Percentiles rank a stretch among this genome's conserved stretches.
These are phyloP conservation scores for Suillus placidus DNA, from an alignment of 768 basidiomycete species.

Conservation along the genomic window DNA sequence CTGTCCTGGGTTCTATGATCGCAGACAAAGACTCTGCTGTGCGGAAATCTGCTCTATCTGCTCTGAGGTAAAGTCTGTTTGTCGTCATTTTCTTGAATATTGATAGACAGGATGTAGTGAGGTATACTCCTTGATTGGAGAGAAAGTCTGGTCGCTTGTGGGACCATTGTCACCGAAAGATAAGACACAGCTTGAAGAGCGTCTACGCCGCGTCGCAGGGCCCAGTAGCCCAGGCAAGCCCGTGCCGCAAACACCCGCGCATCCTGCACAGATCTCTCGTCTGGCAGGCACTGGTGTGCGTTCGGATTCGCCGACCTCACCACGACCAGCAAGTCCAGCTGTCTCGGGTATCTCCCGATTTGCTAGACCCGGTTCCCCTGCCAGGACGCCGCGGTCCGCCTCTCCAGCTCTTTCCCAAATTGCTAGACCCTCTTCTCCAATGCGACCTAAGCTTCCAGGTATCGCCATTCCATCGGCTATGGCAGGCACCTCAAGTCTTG, in stretches of 20 bases:
- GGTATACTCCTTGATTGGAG: slow-evolving; percentile 80
- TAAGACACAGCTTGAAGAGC: slow-evolving; percentile 90
- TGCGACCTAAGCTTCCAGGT: slow-evolving; percentile 47
- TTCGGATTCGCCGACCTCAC: slow-evolving; percentile 54
- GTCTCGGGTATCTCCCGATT: slow-evolving; percentile 41
- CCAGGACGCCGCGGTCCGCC: slow-evolving; percentile 33
- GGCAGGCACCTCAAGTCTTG: slow-evolving; percentile 23
- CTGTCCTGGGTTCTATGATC: slow-evolving; percentile 74
- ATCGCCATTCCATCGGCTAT: slow-evolving; percentile 22
- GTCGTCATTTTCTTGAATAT: slow-evolving; percentile 7
- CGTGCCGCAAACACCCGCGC: slow-evolving; percentile 44
- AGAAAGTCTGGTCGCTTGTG: slow-evolving; percentile 81
- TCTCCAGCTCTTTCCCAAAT: slow-evolving; percentile 43
- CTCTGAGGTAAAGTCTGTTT: slow-evolving; percentile 65
- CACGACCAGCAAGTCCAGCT: slow-evolving; percentile 53
- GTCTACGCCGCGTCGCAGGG: slow-evolving; percentile 78
- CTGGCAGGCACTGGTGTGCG: slow-evolving; percentile 47
- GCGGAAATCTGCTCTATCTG: slow-evolving; percentile 81
- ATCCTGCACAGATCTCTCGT: slow-evolving; percentile 56
- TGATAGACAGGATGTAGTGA: slow-evolving; percentile 52
- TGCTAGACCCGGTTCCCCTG: slow-evolving; percentile 47
- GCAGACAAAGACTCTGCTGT: slow-evolving; percentile 89
- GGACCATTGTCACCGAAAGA: slow-evolving; percentile 81
- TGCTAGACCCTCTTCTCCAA: slow-evolving; percentile 53
- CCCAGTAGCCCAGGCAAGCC: slow-evolving; percentile 49